Evolutionary conservation across 495 filamentous ascomycete genomes (phyloP), one percentile per base, ranked within the genome.

Genomic region (Diplogelasinospora grovesii): DNA sequence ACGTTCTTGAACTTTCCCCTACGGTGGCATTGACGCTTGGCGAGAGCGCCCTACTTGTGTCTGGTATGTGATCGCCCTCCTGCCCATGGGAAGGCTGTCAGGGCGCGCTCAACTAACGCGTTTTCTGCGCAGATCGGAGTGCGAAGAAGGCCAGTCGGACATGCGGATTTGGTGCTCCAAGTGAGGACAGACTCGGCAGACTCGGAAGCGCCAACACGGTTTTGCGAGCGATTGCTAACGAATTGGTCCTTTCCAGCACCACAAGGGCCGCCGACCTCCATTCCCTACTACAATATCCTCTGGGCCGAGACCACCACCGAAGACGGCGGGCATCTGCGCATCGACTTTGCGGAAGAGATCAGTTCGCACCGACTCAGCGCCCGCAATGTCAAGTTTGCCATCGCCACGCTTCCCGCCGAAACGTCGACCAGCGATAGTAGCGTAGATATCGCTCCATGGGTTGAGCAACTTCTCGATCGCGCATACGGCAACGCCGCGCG

Each of bases 201-300:
- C n/a, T n/a, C n/a, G n/a, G n/a, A 47, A 44, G 39, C 10, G 10
- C 30, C n/a, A 6, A 9, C 15, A 8, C 21, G 3, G 30, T 14
- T 8, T 18, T 33, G 30, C 30, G 18, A 16, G 11, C 30, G 15
- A 6, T 18, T 18, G 21, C 7, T 8, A 31, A 15, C 28, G 21
- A 14, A 14, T 18, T 7, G 9, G n/a, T 14, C 30, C n/a, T 13
- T 32, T 32, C 36, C 24, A 56, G 46, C 43, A 28, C 21, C 45
- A 28, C 45, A 45, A 7, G 35, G 41, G 29, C 27, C 52, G 3
- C 48, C 52, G 9, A 32, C 19, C 15, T 45, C 48, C 28, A 83
- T 96, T 10, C 79, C 83, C 0, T 79, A 89, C 39, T 88, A 84
- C 63, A 84, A 95, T 56, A 63, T 98, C 27, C 79, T 98, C 22